phyloP scores from a whole-genome alignment of 805 yeast genomes.

The Zygotorulaspora danielsina region DNA sequence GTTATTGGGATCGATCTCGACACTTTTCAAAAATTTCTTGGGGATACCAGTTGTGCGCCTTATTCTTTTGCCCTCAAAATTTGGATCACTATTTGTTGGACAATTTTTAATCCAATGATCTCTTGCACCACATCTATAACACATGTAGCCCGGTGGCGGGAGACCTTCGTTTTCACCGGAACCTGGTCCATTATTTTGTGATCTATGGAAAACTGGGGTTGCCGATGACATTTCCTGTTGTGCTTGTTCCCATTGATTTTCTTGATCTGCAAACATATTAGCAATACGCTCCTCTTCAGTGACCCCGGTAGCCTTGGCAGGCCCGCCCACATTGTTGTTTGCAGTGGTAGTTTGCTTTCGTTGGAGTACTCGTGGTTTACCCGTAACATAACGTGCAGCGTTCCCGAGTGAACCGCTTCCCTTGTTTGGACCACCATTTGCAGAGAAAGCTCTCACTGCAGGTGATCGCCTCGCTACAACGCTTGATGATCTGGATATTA shows the following conservation, averaged over 20 bases:
- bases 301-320: constrained; percentile 41
- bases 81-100: constrained; percentile 90
- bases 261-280: constrained; percentile 88
- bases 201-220: constrained; percentile 61
- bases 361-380: constrained; percentile 55
- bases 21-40: constrained; percentile 78
- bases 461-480: constrained; percentile 82
- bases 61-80: constrained; percentile 86
- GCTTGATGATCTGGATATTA: constrained; percentile 83
- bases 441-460: constrained; percentile 38
- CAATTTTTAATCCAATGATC: constrained; percentile 96
- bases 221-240: constrained; percentile 88
- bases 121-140: constrained; percentile 93
- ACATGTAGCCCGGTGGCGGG: constrained; percentile 94
- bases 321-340: constrained; percentile 16
- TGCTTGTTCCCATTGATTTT: constrained; percentile 91
- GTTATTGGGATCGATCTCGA: constrained; percentile 44
- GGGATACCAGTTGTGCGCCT: constrained; percentile 98
- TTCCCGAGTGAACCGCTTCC: constrained; percentile 46
- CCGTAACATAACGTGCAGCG: constrained; percentile 67
- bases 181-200: constrained; percentile 16
- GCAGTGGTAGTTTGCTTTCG: constrained; percentile 20
- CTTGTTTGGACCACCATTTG: constrained; percentile 30
- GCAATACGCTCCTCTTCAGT: constrained; percentile 86
- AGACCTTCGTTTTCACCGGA: constrained; percentile 48